phyloP scores from a whole-genome alignment of 2,329 filamentous ascomycete genomes.

The Phaeomoniella chlamydospora region DNA sequence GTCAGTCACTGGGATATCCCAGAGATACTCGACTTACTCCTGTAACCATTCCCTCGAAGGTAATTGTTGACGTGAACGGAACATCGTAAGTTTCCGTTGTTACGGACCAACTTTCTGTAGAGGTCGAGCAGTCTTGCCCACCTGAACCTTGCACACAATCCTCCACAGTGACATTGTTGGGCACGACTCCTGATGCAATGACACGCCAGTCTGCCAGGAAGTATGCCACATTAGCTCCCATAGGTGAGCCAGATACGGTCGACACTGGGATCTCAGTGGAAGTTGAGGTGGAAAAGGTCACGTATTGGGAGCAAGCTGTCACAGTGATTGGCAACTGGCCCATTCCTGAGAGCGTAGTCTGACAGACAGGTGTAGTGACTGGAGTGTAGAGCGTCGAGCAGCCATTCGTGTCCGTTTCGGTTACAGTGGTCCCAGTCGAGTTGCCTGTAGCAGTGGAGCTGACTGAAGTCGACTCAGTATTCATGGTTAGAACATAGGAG shows the following conservation, averaged over 20 bases:
- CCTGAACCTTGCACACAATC: slow-evolving; percentile 5
- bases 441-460: background rate
- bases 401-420: slow-evolving; percentile 7
- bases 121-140: slow-evolving; percentile 5
- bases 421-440: slow-evolving; percentile 3
- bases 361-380: slow-evolving; percentile 7
- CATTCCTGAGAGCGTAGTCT: slow-evolving; percentile 6
- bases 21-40: background rate
- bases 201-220: slow-evolving; percentile 10
- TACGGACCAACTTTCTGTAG: slow-evolving; percentile 7
- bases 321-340: slow-evolving; percentile 8
- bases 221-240: slow-evolving; percentile 1
- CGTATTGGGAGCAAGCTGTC: slow-evolving; percentile 9
- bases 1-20: too few relatives aligned
- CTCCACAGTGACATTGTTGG: slow-evolving; percentile 5
- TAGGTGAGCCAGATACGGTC: background rate
- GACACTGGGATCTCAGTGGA: slow-evolving; percentile 2
- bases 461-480: slow-evolving; percentile 2
- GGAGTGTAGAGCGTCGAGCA: slow-evolving; percentile 10
- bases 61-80: background rate
- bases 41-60: background rate
- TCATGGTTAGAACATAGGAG: too few relatives aligned
- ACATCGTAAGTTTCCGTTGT: background rate
- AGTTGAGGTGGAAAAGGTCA: slow-evolving; percentile 10
- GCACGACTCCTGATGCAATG: slow-evolving; percentile 4